Percentiles rank a stretch among this genome's conserved stretches.
phyloP scores from a whole-genome alignment of 345 rosid species.

The Murraya koenigii region DNA sequence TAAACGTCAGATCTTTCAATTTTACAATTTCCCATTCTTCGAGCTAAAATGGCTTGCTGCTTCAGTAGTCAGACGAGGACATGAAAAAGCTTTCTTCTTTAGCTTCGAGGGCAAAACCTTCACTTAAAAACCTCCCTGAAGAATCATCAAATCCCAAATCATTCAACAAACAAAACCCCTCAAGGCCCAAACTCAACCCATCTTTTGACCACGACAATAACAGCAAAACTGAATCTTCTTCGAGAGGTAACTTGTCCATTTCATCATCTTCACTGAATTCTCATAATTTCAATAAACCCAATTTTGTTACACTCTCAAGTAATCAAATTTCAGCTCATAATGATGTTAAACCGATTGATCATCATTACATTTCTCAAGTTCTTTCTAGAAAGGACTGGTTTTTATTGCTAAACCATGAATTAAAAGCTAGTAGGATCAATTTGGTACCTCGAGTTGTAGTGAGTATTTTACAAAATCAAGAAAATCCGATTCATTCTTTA shows the following conservation, averaged over 20 bases:
- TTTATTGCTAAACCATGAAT: constrained; percentile 61
- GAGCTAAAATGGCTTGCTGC: background rate
- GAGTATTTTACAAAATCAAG: constrained; percentile 76
- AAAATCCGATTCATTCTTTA: constrained; percentile 55
- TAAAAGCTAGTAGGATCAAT: constrained; percentile 44
- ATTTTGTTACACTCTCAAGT: constrained; percentile 3
- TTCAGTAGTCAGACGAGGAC: constrained; percentile 9
- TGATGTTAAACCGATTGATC: constrained; percentile 33
- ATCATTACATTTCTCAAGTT: constrained; percentile 49
- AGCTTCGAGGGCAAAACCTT: constrained; percentile 44
- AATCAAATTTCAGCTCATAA: constrained; percentile 16
- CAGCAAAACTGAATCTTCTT: constrained; percentile 14
- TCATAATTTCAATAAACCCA: background rate
- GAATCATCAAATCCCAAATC: constrained; percentile 7
- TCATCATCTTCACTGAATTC: constrained; percentile 4
- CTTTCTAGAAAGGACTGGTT: constrained; percentile 71
- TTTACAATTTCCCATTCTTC: background rate
- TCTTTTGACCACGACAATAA: background rate
- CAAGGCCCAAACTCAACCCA: constrained; percentile 2
- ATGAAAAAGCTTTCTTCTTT: constrained; percentile 59
- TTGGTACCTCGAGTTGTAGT: constrained; percentile 51
- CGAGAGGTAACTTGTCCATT: constrained; percentile 25
- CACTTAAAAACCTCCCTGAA: constrained; percentile 14
- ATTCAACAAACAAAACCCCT: constrained; percentile 8
- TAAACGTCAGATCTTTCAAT: background rate